Conservation (phyloP, 1,139 yeast genomes). For the Pichia sp. region DNA sequence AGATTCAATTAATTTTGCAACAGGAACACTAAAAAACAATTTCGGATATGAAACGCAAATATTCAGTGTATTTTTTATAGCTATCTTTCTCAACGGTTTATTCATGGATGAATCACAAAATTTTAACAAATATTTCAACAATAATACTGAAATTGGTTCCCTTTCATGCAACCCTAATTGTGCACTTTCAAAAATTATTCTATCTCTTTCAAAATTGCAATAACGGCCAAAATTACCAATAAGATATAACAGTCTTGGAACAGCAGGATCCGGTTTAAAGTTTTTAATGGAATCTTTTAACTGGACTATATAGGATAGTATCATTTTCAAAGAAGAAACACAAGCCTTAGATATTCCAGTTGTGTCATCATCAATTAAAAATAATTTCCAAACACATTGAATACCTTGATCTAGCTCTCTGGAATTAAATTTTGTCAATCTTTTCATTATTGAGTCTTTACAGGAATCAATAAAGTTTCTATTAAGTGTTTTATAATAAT, state of each 20-base stretch:
- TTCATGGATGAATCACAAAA: constrained; percentile 38
- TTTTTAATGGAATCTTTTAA: not conserved
- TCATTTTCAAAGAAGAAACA: constrained; percentile 41
- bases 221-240: constrained; percentile 66
- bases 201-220: constrained; percentile 49
- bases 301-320: constrained; percentile 5
- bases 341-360: constrained; percentile 53
- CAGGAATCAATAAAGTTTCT: constrained; percentile 45
- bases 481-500: constrained; percentile 38
- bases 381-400: constrained; percentile 55
- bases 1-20: constrained; percentile 47
- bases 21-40: constrained; percentile 49
- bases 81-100: constrained; percentile 38
- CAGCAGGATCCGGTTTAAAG: constrained; percentile 36
- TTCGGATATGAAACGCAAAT: constrained; percentile 58
- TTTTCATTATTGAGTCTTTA: constrained; percentile 45
- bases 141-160: constrained; percentile 50
- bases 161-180: constrained; percentile 40
- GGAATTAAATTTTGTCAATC: constrained; percentile 52
- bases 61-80: constrained; percentile 49
- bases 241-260: constrained; percentile 53
- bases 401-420: constrained; percentile 62
- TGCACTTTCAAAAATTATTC: constrained; percentile 36
- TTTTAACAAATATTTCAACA: constrained; percentile 49
- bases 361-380: constrained; percentile 30